These are phyloP conservation scores for Taphrina communis DNA, from an alignment of 1,139 yeast species.

Conservation along the genomic window DNA sequence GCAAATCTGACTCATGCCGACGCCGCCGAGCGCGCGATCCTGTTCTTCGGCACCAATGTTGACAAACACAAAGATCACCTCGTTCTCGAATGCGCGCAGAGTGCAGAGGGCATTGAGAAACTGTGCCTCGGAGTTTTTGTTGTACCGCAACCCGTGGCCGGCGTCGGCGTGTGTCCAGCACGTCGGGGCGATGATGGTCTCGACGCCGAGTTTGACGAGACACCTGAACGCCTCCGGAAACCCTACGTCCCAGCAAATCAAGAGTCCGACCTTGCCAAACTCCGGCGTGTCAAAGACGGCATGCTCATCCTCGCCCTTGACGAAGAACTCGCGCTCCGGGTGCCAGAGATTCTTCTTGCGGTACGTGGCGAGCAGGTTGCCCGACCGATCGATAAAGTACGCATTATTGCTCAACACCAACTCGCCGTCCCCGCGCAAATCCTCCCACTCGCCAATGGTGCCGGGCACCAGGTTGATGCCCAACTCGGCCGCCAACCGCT, in stretches of 20 bases:
- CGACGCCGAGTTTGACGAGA: conserved; percentile 44
- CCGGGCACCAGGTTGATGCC: conserved; percentile 46
- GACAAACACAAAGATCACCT: conserved; percentile 44
- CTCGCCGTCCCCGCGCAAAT: conserved; percentile 21
- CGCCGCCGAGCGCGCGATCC: conserved; percentile 23
- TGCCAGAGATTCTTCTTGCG: conserved; percentile 47
- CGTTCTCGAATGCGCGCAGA: conserved; percentile 46
- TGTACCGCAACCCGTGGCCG: conserved; percentile 42
- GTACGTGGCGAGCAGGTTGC: conserved; percentile 44
- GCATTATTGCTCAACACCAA: conserved; percentile 41
- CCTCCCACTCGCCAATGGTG: conserved; percentile 40
- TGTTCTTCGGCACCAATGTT: conserved; percentile 45
- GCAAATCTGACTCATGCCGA: conserved; percentile 36
- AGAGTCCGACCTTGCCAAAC: conserved; percentile 46
- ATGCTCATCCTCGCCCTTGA: conserved; percentile 45
- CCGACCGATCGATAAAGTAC: conserved; percentile 45
- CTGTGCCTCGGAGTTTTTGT: conserved; percentile 44
- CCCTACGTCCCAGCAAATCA: conserved; percentile 47
- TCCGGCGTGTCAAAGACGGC: conserved; percentile 45
- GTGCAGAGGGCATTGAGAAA: conserved; percentile 44
- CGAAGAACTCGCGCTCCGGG: conserved; percentile 45
- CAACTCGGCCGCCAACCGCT: conserved; percentile 45
- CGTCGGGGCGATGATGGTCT: conserved; percentile 46
- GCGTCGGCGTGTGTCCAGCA: conserved; percentile 46
- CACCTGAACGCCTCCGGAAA: conserved; percentile 46